Evolutionary conservation across 2,329 filamentous ascomycete genomes (phyloP).

Genomic region (Cercospora zeae-maydis): DNA sequence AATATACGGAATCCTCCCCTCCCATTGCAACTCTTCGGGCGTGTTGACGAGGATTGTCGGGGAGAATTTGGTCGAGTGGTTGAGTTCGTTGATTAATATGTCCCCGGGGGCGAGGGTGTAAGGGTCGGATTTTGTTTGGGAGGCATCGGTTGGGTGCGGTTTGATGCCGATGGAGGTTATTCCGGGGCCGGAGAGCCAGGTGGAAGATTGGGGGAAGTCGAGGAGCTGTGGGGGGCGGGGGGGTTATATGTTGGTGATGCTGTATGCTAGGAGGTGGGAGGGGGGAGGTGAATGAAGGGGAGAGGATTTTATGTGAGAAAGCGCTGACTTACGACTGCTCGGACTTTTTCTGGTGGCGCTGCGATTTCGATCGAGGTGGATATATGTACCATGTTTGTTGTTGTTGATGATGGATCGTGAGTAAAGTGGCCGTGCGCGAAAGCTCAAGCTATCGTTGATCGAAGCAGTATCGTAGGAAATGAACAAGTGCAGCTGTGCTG

Average conservation of each 20-base stretch:
- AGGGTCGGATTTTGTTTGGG: not conserved
- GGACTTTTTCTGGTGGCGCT: constrained; percentile 14
- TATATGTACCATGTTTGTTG: constrained; percentile 9
- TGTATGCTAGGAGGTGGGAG: too few species aligned
- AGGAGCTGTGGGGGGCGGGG: constrained; percentile 8
- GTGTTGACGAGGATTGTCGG: not conserved
- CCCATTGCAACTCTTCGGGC: constrained; percentile 13
- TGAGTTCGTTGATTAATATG: not conserved
- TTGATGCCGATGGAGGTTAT: not conserved
- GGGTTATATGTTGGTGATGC: not conserved
- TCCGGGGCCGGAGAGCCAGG: constrained; percentile 6
- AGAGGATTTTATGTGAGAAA: not conserved
- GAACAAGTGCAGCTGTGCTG: not conserved
- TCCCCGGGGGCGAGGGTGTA: not conserved
- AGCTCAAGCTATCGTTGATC: not conserved
- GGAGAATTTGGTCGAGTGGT: not conserved
- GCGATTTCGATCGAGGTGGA: constrained; percentile 18
- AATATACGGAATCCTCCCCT: constrained; percentile 15
- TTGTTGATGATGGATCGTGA: not conserved
- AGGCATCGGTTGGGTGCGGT: not conserved
- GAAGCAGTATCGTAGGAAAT: not conserved
- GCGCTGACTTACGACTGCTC: constrained; percentile 8
- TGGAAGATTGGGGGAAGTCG: constrained; percentile 16
- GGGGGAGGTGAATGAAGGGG: not conserved
- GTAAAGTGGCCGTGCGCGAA: too few species aligned